Conservation (phyloP, 2,329 filamentous ascomycete species). For the Penicillium olsonii region DNA sequence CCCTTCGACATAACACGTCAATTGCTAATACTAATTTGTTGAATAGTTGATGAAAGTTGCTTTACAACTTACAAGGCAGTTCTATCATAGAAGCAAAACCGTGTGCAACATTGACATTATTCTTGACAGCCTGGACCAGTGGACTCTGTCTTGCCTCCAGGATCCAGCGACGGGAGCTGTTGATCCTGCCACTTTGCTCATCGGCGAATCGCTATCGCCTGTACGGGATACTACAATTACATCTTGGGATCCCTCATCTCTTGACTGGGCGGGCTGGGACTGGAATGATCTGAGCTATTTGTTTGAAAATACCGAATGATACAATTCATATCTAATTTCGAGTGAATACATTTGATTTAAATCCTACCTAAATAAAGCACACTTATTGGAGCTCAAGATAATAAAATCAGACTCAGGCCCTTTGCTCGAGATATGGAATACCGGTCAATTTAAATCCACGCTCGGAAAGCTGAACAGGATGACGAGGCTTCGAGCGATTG, state of each 20-base stretch:
- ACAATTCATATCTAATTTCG: neutral
- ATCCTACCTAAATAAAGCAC: no score
- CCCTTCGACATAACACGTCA: no score
- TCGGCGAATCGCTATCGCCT: neutral
- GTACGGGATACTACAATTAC: neutral
- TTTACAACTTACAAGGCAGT: constrained; percentile 5
- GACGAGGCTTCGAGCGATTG: constrained; percentile 41
- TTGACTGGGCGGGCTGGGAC: constrained; percentile 16
- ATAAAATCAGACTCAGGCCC: constrained; percentile 2
- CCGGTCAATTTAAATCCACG: constrained; percentile 49
- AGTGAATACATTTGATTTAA: no score
- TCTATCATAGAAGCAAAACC: constrained; percentile 6
- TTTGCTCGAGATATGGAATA: constrained; percentile 45
- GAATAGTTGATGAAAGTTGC: constrained; percentile 16
- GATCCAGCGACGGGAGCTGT: no score
- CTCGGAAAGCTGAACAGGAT: constrained; percentile 43
- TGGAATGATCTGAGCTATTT: constrained; percentile 17
- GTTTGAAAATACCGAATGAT: constrained; percentile 12
- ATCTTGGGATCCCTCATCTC: constrained; percentile 6
- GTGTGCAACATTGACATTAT: constrained; percentile 8
- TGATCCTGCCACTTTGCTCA: neutral
- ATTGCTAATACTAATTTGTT: neutral
- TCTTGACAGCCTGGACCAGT: neutral
- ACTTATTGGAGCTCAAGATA: no score
- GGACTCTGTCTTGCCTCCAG: neutral